These are phyloP conservation scores for Codiaeum variegatum DNA, from an alignment of 441 rosid genomes.

Conservation along the genomic window DNA sequence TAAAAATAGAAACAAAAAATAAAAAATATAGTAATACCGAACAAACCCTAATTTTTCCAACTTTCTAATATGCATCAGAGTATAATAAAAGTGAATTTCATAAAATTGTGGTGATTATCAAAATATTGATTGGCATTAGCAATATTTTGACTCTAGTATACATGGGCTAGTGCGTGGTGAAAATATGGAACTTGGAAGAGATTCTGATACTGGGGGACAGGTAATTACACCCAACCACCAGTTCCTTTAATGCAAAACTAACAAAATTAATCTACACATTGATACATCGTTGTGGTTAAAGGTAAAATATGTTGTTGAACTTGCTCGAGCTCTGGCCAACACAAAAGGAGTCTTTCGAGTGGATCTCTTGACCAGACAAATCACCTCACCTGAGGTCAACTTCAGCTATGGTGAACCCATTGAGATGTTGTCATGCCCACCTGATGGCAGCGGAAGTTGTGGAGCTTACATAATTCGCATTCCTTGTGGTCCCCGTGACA, in stretches of 20 bases:
- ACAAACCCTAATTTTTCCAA: neutral
- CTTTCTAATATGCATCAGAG: neutral
- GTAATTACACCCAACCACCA: conserved; percentile 20
- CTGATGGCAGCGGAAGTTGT: conserved; percentile 57
- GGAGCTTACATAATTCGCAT: conserved; percentile 67
- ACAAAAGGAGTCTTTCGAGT: conserved; percentile 57
- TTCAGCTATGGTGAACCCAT: conserved; percentile 72
- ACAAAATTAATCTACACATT: neutral
- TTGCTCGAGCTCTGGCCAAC: conserved; percentile 63
- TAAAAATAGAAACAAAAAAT: too few relatives aligned
- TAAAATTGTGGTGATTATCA: neutral
- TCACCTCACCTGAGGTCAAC: conserved; percentile 60
- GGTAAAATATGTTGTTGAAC: conserved; percentile 76
- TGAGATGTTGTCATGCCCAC: conserved; percentile 78
- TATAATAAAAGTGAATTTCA: neutral
- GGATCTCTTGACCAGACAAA: conserved; percentile 66
- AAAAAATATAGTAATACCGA: too few relatives aligned
- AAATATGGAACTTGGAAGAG: conserved; percentile 81
- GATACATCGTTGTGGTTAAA: conserved; percentile 15
- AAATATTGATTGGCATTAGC: neutral
- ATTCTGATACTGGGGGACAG: conserved; percentile 84
- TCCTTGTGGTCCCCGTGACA: conserved; percentile 58
- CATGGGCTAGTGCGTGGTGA: conserved; percentile 75
- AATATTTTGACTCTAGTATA: conserved; percentile 32
- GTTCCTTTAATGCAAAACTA: neutral